Base-by-base conservation (phyloP, 2,329 filamentous ascomycete species). In the Pseudopyrenochaeta lycopersici region DNA sequence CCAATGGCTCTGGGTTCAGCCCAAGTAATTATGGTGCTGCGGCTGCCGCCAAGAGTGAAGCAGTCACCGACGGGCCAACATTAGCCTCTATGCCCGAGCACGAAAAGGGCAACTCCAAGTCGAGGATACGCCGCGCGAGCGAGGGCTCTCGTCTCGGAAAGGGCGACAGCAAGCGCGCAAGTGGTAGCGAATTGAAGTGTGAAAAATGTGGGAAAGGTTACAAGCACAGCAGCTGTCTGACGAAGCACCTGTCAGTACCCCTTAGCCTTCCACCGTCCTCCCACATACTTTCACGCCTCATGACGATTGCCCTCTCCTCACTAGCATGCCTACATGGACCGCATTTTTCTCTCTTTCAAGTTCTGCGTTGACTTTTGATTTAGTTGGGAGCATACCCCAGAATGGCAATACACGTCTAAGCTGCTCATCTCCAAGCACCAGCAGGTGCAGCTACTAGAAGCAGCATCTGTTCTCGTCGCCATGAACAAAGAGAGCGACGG, bases 221-320 rank as follows among this genome's bases (percentile, higher is more conserved):
- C 87, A 99, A 99, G 88, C 95, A 99, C 85, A 96, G 93, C 88
- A 98, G 95, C 84, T 99, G 95, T 88, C 88, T 99, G 84, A 96
- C 91, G 77, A 99, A 98, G 87, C 95, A 99, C 88, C 90, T 97
- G 95, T 98, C 88, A 87, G 95, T 97, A 84, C 82, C 84, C 87
- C 84, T 82, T 74, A 76, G 72, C 74, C 66, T 55, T 62, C 48
- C 52, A 56, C 56, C 70, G 69, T 73, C 64, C 71, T 74, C 72
- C 74, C 77, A 76, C 74, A 76, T 70, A 74, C 69, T 73, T 76
- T 76, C 73, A 76, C 67, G 66, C 57, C 67, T 73, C 73, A 62
- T 64, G 65, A 68, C 72, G 71, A 75, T 73, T 74, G 66, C 73
- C 74, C 71, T 75, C 61, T 53, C 52, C 56, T 56, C 49, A 35